Base-by-base conservation (phyloP, 768 basidiomycete genomes). In the Naganishia vishniacii region DNA sequence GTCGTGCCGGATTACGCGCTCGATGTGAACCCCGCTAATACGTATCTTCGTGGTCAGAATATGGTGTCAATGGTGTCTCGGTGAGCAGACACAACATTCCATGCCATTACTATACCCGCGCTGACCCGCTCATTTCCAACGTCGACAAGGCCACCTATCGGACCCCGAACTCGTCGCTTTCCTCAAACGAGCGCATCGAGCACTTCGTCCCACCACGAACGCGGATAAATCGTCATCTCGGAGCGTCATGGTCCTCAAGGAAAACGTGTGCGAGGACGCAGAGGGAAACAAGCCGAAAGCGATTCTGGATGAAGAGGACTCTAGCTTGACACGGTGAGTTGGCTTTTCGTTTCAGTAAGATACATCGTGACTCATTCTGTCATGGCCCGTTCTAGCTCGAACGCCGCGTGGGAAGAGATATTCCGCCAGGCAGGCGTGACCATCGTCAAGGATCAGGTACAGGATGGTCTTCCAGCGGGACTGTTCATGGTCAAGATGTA, bases 61-160 rank as follows among this genome's bases (percentile, higher is more conserved):
- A 63, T 92, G 90, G 93, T 90, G 89, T 71, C 94, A 99, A 76
- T 98, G 94, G 94, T 94, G 93, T 79, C 82, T 97, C 16, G 53
- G 53, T 56, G 6, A 6, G 53, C 42, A 5, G 89, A 90, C 23
- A 26, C 20, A 56, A 2, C 20, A 31, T 29, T 3, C 49, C n/a
- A n/a, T n/a, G n/a, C n/a, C n/a, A n/a, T n/a, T n/a, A n/a, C 2
- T 18, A 11, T 7, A 5, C 51, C 23, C 4, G 1, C 28, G 15
- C n/a, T 29, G 40, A 47, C 26, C 25, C 5, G 34, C 51, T 65
- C 31, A n/a, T 65, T n/a, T n/a, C n/a, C n/a, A n/a, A n/a, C n/a
- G n/a, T n/a, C n/a, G n/a, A n/a, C n/a, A n/a, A 56, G 74, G 75
- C 42, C 89, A 93, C 79, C 81, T 95, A 64, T 83, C 81, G 61